These are phyloP conservation scores for Blepharisma undulans DNA, from an alignment of 169 alveolate species.

Conservation along the genomic window DNA sequence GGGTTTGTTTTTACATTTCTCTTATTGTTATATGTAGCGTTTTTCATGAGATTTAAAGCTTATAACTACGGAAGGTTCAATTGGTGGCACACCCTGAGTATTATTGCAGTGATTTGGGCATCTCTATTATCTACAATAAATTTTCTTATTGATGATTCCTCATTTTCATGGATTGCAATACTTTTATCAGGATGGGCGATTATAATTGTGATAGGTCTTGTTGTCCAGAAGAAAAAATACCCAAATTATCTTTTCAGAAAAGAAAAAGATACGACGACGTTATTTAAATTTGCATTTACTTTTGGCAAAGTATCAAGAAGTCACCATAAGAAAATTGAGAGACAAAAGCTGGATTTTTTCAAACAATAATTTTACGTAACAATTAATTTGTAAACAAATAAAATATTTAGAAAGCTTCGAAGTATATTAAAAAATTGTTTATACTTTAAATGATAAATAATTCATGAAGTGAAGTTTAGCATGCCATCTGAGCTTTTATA, in stretches of 20 bases:
- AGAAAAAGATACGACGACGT: background rate
- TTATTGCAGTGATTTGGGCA: background rate
- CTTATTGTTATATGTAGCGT: background rate
- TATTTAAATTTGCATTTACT: background rate
- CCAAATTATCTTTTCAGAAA: slow-evolving; percentile 12
- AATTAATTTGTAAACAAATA: no score
- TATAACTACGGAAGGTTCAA: slow-evolving; percentile 13
- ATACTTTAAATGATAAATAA: background rate
- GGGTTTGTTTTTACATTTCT: background rate
- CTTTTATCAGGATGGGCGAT: background rate
- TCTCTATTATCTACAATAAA: background rate
- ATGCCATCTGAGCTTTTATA: background rate
- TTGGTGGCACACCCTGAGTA: background rate
- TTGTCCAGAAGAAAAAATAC: background rate
- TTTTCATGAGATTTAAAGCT: background rate
- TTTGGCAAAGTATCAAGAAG: background rate
- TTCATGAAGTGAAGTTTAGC: background rate
- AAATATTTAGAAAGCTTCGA: no score
- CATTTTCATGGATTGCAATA: background rate
- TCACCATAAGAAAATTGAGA: background rate
- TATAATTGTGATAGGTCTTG: background rate
- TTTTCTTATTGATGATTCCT: background rate
- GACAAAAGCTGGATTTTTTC: background rate
- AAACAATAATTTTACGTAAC: no score
- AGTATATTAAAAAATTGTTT: no score